Evolutionary conservation across 2,329 filamentous ascomycete genomes (phyloP), one percentile per base, ranked within the genome.

Genomic region (Fusarium nelsonii): DNA sequence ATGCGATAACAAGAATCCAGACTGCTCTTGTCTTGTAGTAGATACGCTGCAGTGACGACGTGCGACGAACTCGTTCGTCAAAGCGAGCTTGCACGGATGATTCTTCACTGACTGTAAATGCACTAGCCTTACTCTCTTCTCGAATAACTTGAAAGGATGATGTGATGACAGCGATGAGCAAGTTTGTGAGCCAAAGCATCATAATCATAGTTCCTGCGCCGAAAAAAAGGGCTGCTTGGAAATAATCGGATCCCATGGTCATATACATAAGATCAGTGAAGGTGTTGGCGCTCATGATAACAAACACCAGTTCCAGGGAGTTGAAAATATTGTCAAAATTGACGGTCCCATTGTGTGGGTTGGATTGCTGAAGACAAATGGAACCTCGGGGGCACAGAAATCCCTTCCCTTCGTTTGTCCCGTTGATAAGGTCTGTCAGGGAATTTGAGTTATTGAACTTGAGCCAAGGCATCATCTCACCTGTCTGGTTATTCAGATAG

Each of bases 71-170:
- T 15, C 67, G 79, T 73, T 78, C 83, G 62, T 82, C 85, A 74
- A 72, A 77, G 62, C 63, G 76, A 33, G 72, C 73, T 51, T 78
- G 75, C 15, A 78, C 59, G 3, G 80, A 72, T 6, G 78, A 79
- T 65, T 87, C 86, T 39, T 92, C 87, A 59, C 93, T 88, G 14
- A 89, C 89, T 6, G 94, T 94, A 78, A 99, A 99, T 4, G 97
- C 96, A 81, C 94, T 97, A 33, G 91, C 90, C 79, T 92, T 94
- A 81, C 93, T 97, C 78, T 99, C 96, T 82, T 99, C 97, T 68
- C 96, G 89, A 73, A 99, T 99, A 70, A 99, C 92, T 78, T 99
- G 96, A 76, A 99, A 99, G 2, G 95, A 97, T 7, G 96, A 97
- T 0, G 96, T 99, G 77, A 99, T 99, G 74, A 99, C 96, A 4